Conservation (phyloP, 495 filamentous ascomycete species). For the Penicillium diatomitis region DNA sequence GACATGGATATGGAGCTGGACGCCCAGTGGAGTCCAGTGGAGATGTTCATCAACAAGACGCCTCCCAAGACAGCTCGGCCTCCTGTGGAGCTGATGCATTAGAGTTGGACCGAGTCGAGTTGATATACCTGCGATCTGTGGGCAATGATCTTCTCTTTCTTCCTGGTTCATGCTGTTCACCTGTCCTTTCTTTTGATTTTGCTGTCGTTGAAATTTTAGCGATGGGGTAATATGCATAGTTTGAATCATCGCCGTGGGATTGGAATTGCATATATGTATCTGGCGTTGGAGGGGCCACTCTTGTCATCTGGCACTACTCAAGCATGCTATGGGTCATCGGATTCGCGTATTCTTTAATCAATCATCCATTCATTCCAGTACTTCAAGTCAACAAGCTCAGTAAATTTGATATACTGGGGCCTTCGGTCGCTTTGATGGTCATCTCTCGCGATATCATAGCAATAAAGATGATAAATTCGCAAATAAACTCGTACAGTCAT, state of each 20-base stretch:
- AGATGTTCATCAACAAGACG: conserved; percentile 43
- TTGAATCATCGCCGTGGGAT: conserved; percentile 2
- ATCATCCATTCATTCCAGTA: background rate
- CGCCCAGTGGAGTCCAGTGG: conserved; percentile 33
- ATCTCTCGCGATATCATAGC: no score
- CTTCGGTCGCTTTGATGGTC: no score
- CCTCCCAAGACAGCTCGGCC: conserved; percentile 72
- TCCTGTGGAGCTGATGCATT: conserved; percentile 82
- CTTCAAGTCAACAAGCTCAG: no score
- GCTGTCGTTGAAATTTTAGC: conserved; percentile 6
- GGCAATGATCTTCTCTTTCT: no score
- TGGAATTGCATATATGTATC: background rate
- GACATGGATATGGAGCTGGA: conserved; percentile 29
- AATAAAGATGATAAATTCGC: no score
- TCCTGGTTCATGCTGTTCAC: background rate
- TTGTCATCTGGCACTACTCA: background rate
- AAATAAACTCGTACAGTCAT: no score
- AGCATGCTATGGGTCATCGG: background rate
- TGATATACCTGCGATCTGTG: no score
- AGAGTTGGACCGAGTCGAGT: background rate
- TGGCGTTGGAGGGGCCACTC: conserved; percentile 3
- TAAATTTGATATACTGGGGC: no score
- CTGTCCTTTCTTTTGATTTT: conserved; percentile 4
- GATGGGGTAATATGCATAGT: conserved; percentile 9
- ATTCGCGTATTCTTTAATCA: background rate